Conservation (phyloP, 225 moss, liverwort and hornwort genomes). For the Anthoceros angustus region DNA sequence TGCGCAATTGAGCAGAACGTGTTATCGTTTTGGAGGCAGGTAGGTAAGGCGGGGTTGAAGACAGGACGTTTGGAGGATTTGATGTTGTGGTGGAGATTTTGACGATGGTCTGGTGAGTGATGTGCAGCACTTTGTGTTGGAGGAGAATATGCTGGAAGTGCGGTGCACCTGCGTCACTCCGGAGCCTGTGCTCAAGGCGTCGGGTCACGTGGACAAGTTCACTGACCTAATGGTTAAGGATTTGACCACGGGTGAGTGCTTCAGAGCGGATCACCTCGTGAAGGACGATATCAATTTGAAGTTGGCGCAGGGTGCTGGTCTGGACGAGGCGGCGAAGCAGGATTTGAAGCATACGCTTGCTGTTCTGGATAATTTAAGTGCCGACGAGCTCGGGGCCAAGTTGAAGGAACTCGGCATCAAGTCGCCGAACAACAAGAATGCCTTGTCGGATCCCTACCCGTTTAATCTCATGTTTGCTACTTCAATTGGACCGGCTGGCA, state of each 20-base stretch:
- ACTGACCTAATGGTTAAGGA: slow-evolving; percentile 98
- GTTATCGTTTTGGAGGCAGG: slow-evolving; percentile 81
- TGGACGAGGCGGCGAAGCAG: slow-evolving; percentile 26
- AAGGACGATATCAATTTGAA: slow-evolving; percentile 48
- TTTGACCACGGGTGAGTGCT: slow-evolving; percentile 51
- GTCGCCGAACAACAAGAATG: slow-evolving; percentile 65
- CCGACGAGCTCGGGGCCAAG: slow-evolving; percentile 67
- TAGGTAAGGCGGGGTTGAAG: not conserved
- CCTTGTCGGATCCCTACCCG: slow-evolving; percentile 83
- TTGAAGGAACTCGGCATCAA: slow-evolving; percentile 61
- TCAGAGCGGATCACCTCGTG: slow-evolving; percentile 72
- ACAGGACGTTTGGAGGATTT: not conserved
- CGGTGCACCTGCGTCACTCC: slow-evolving; percentile 86
- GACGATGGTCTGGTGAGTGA: not conserved
- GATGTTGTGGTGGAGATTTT: not conserved
- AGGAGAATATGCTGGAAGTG: slow-evolving; percentile 91
- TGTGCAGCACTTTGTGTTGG: slow-evolving; percentile 69
- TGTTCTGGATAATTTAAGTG: slow-evolving; percentile 65
- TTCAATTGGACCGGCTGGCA: slow-evolving; percentile 77
- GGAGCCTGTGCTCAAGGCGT: slow-evolving; percentile 71
- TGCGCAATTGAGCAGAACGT: slow-evolving; percentile 84
- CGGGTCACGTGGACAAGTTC: slow-evolving; percentile 96
- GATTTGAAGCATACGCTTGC: slow-evolving; percentile 52
- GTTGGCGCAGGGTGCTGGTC: slow-evolving; percentile 44
- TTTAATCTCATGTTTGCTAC: slow-evolving; percentile 95